phyloP scores from a whole-genome alignment of 2,329 filamentous ascomycete species.

The Paraconiothyrium sp. region DNA sequence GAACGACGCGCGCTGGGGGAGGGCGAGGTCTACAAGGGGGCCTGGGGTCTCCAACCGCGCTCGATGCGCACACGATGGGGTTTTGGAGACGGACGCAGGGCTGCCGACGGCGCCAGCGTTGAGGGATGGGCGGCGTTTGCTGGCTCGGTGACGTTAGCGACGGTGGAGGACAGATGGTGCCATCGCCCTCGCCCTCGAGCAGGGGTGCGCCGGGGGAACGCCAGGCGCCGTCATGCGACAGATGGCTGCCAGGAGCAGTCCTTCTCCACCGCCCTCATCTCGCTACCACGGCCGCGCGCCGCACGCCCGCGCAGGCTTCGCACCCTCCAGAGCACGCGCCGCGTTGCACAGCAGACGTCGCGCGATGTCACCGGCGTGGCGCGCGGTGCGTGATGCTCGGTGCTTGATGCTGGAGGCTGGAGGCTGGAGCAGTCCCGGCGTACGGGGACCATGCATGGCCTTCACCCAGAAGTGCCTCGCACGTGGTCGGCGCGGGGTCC shows the following conservation, averaged over 20 bases:
- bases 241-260: constrained; percentile 39
- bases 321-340: constrained; percentile 4
- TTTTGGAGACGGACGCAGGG: constrained; percentile 17
- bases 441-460: constrained; percentile 44
- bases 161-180: constrained; percentile 13
- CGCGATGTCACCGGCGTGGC: constrained; percentile 27
- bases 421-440: constrained; percentile 31
- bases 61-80: neutral
- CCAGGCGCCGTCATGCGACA: constrained; percentile 40
- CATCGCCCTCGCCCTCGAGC: constrained; percentile 19
- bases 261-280: constrained; percentile 52
- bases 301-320: neutral
- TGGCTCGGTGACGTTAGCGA: neutral
- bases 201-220: constrained; percentile 34
- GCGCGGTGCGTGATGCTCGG: constrained; percentile 18
- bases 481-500: constrained; percentile 25
- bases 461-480: constrained; percentile 34
- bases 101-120: constrained; percentile 9
- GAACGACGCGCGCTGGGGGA: constrained; percentile 26
- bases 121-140: neutral
- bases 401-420: neutral
- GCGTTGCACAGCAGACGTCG: constrained; percentile 37
- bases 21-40: neutral
- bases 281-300: constrained; percentile 37
- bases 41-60: constrained; percentile 26